Base-by-base conservation (phyloP, 306 rosid genomes). In the Coriaria nepalensis region DNA sequence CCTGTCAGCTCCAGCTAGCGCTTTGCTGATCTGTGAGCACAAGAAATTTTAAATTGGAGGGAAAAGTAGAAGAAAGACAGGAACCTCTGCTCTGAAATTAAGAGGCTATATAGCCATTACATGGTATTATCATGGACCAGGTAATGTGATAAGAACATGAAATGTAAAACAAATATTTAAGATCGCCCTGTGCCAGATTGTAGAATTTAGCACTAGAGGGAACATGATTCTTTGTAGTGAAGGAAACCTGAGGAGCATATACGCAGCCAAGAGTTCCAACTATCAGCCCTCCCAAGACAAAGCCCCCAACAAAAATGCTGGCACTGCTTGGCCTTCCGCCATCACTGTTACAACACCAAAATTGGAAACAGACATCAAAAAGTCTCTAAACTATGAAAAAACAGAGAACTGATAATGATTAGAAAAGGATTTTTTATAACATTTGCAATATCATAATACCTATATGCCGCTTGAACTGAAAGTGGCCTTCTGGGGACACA, bases 161-260 rank as follows among this genome's bases (percentile, higher is more conserved):
- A 39, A 42, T 13, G 47, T 6, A 15, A 38, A 50, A 55, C 33
- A 55, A 14, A 64, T 2, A 60, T 45, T 53, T 60, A 4, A 53
- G 45, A 14, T 43, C 4, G 53, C 39, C 53, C 45, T 40, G 29
- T 14, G 56, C 45, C 48, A 49, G 6, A 12, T 58, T 43, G 47
- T 49, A 33, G 13, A 43, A 42, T 57, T 61, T 9, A 48, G 47
- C 34, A 14, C 52, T 57, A 56, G 55, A 65, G 40, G 47, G 47
- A 55, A 38, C 8, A 57, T 60, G 36, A n/a, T 36, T 29, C 5
- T 11, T 9, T 50, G 32, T 29, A 60, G 61, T 9, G 56, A 62
- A 33, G 33, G 47, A 52, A 41, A 90, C 98, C 98, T 90, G 92
- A 60, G 95, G 98, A 50, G 95, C 98, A 71, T 79, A 90, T n/a